Base-by-base conservation (phyloP, 2,329 filamentous ascomycete species). In the Byssoonygena ceratinophila region DNA sequence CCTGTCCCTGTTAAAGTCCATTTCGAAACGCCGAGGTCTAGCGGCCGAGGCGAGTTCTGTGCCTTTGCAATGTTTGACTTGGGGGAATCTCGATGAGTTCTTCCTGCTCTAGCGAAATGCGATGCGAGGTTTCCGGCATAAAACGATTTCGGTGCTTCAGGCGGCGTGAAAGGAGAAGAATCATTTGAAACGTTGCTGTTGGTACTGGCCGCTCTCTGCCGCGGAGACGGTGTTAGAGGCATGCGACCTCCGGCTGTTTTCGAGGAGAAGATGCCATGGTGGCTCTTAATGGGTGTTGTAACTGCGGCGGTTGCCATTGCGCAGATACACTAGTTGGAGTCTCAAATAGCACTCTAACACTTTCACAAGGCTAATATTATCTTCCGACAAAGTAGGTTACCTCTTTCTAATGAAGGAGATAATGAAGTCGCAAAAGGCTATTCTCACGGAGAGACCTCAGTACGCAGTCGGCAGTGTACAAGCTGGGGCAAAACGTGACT, bases 201-300 rank as follows among this genome's bases (percentile, higher is more conserved):
- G 22, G 66, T 53, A 53, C 67, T 75, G 29, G 74, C 71, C 31
- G 76, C 74, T 59, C 82, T 80, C 57, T 76, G 73, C 60, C 83
- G 81, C 54, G 92, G 92, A 54, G 91, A 97, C 29, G 92, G 91
- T 3, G 91, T 96, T 66, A 98, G 75, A 62, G 92, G 90, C 78
- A 94, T 90, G 57, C 92, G 87, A 68, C 90, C 89, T 73, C 91
- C 90, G 70, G 90, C 92, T 68, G 90, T 92, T 69, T 89, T 89
- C 61, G 87, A 82, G 61, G 85, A 89, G 76, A 97, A 96, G 64
- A 96, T 80, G 55, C 89, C 88, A 73, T 85, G 83, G 71, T 95
- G 91, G 78, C 87, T 92, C 79, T 96, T 97, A 68, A 92, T 78
- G 55, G 92, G 92, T 56, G 92, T 97, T 64, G 88, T 86, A 71